These are phyloP conservation scores for Eucalyptus sideroxylon DNA, from an alignment of 345 rosid genomes.

Conservation along the genomic window DNA sequence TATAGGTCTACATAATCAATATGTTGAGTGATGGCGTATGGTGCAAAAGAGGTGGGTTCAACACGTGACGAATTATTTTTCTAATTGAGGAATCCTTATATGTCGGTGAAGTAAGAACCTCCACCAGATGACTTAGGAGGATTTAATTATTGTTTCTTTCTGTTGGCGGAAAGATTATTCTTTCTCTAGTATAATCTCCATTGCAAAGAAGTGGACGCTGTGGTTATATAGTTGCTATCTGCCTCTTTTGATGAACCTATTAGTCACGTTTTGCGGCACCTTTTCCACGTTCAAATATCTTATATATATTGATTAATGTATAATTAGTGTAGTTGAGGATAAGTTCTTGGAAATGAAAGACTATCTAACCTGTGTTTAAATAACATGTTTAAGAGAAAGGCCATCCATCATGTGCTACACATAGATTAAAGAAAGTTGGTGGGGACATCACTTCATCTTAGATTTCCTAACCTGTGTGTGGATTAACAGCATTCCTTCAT, in stretches of 20 bases:
- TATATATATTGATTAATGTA: neutral
- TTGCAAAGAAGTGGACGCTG: neutral
- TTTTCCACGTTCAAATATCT: neutral
- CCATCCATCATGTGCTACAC: neutral
- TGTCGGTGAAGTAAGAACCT: neutral
- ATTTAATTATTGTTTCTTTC: neutral
- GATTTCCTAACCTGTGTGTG: neutral
- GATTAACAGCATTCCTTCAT: neutral
- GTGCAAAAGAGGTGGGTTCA: neutral
- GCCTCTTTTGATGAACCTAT: neutral
- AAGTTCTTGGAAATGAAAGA: neutral
- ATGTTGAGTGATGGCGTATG: neutral
- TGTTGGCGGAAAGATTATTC: neutral
- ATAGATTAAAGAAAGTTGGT: neutral
- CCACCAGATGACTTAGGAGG: neutral
- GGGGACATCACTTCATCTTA: neutral
- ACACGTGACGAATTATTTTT: neutral
- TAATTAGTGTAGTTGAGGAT: neutral
- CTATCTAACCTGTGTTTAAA: neutral
- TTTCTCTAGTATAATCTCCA: neutral
- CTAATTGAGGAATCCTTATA: neutral
- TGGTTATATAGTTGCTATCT: neutral
- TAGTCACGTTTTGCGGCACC: neutral
- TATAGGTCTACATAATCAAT: neutral
- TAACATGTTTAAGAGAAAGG: neutral